phyloP scores from a whole-genome alignment of 164 flowering plant species.

The Sextonia rubra region DNA sequence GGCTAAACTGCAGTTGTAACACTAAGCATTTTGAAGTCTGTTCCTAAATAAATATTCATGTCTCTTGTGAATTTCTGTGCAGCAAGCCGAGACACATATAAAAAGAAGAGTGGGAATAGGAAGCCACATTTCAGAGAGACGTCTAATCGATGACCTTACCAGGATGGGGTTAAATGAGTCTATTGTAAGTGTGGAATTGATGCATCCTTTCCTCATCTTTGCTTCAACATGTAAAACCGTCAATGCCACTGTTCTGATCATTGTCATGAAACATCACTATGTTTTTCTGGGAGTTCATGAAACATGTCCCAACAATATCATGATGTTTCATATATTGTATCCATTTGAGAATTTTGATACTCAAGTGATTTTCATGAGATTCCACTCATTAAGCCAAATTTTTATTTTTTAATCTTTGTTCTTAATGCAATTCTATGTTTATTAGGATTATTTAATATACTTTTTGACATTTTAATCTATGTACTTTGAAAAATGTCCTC shows the following conservation, averaged over 20 bases:
- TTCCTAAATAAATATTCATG: no score
- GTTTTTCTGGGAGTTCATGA: neutral
- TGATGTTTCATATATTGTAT: no score
- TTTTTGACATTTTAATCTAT: no score
- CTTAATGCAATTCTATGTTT: no score
- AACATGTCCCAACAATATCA: neutral
- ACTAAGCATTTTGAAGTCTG: neutral
- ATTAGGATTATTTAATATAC: no score
- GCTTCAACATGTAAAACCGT: neutral
- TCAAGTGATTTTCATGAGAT: no score
- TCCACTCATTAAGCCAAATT: no score
- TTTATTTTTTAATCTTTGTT: no score
- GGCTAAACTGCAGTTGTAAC: neutral
- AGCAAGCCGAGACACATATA: constrained; percentile 97
- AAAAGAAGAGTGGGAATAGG: constrained; percentile 96
- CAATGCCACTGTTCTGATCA: neutral
- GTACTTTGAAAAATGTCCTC: no score
- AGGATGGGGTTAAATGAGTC: constrained; percentile 96
- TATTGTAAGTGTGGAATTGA: constrained; percentile 45
- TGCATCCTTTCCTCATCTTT: neutral
- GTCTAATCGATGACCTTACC: constrained; percentile 77
- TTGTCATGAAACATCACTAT: neutral
- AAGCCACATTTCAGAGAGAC: constrained; percentile 85
- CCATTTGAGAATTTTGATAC: no score
- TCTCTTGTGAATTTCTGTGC: constrained; percentile 18